phyloP scores from a whole-genome alignment of 345 rosid species.

The Camelina hispida region DNA sequence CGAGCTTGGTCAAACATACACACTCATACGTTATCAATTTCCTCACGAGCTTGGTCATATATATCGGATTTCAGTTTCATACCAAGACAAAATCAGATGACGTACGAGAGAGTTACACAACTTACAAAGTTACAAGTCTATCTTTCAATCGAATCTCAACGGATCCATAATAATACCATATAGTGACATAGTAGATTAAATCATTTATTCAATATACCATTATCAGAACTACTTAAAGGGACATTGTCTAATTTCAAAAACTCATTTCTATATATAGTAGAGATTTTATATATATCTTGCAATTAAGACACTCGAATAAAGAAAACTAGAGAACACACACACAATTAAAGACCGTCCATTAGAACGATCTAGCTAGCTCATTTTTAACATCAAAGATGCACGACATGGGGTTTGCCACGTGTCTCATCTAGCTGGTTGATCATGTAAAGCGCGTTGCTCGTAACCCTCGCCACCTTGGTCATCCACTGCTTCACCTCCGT shows the following conservation, averaged over 20 bases:
- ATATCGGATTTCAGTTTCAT: slow-evolving; percentile 27
- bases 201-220: background rate
- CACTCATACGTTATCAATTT: background rate
- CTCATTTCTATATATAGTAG: slow-evolving; percentile 5
- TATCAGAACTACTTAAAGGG: slow-evolving; percentile 6
- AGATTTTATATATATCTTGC: background rate
- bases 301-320: slow-evolving; percentile 6
- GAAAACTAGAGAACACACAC: slow-evolving; percentile 5
- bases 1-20: background rate
- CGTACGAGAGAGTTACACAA: slow-evolving; percentile 1
- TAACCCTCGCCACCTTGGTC: slow-evolving; percentile 64
- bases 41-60: background rate
- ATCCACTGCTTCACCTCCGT: slow-evolving; percentile 57
- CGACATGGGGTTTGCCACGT: slow-evolving; percentile 39
- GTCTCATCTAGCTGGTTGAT: slow-evolving; percentile 60
- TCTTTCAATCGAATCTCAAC: slow-evolving; percentile 22
- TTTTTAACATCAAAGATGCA: slow-evolving; percentile 36
- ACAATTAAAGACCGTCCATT: slow-evolving; percentile 33
- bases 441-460: slow-evolving; percentile 89
- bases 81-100: slow-evolving; percentile 36
- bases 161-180: background rate
- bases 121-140: background rate
- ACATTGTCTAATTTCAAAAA: slow-evolving; percentile 15
- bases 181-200: slow-evolving; percentile 10
- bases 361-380: background rate